Base-by-base conservation (phyloP, 2,329 filamentous ascomycete species). In the Hypoxylon sp. region DNA sequence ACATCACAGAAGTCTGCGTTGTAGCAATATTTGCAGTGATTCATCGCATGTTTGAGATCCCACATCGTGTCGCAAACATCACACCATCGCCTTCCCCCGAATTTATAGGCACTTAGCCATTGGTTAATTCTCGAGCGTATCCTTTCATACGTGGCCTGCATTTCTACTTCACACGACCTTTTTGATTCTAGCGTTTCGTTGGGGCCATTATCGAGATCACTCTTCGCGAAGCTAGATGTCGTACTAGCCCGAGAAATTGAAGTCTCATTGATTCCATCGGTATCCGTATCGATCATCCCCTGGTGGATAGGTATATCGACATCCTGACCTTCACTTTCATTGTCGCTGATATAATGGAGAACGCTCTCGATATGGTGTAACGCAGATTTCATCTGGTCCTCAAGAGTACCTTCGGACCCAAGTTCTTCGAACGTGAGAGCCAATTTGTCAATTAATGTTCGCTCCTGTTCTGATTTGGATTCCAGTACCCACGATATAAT, bases 21-120 rank as follows among this genome's bases (percentile, higher is more conserved):
- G 46, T 42, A 53, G 46, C 64, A 67, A 31, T 57, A 62, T 17
- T 44, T 57, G 58, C 64, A 67, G 17, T 14, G 33, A 39, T 62
- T 53, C 35, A 63, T 11, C 3, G 26, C 44, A 8, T 53, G 39
- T 8, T 67, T 52, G 13, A 67, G 29, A 17, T 56, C 46, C 64
- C 64, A 67, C 26, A 24, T 29, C 5, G 24, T 53, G 9, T 11
- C 10, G 39, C 64, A 67, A 1, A 31, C 47, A 26, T 62, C 57
- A 39, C 64, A 64, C 31, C 35, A 24, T 17, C 52, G 47, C 26
- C 17, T 29, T 3, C n/a, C 33, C 9, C 35, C 37, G 5, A 10
- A 29, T 24, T 26, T 35, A 26, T 17, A 50, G 13, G 17, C 56
- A 44, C 31, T 10, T 1, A n/a, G 11, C 56, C 46, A 59, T 51